A percentile compares a stretch with the other conserved stretches of the same genome.
Evolutionary conservation across 2,329 filamentous ascomycete species (phyloP).

Genomic region (Fusarium tuaranense): DNA sequence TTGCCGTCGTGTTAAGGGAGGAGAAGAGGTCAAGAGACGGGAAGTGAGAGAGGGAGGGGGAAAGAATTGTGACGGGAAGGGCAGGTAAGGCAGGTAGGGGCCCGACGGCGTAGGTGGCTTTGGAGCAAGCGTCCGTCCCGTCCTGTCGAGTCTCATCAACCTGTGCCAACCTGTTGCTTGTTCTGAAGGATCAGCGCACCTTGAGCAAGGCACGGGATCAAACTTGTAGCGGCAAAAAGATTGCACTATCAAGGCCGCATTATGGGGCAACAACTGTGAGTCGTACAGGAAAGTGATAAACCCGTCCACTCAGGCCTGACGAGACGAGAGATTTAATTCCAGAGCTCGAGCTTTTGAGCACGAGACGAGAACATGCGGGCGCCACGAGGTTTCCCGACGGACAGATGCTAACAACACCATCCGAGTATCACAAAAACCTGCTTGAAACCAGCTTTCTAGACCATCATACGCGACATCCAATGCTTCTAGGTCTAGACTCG

Average conservation of each 20-base stretch:
- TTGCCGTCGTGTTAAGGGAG: slow-evolving; percentile 26
- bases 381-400: neutral
- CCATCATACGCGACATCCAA: slow-evolving; percentile 14
- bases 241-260: slow-evolving; percentile 32
- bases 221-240: slow-evolving; percentile 28
- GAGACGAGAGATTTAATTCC: slow-evolving; percentile 41
- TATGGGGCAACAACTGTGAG: slow-evolving; percentile 36
- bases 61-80: slow-evolving; percentile 20
- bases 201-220: slow-evolving; percentile 40
- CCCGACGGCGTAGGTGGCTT: slow-evolving; percentile 37
- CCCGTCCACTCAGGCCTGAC: slow-evolving; percentile 8
- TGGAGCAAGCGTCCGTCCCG: neutral
- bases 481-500: slow-evolving; percentile 3
- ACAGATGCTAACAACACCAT: slow-evolving; percentile 11
- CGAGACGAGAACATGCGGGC: slow-evolving; percentile 24
- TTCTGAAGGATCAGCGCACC: slow-evolving; percentile 37
- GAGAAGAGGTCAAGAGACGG: slow-evolving; percentile 7
- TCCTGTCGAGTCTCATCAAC: slow-evolving; percentile 10
- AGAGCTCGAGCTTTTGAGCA: slow-evolving; percentile 19
- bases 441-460: slow-evolving; percentile 13
- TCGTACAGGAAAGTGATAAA: slow-evolving; percentile 20
- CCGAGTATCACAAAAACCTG: slow-evolving; percentile 28
- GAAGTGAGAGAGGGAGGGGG: slow-evolving; percentile 9
- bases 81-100: slow-evolving; percentile 24
- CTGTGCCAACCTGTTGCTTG: neutral